Base-by-base conservation (phyloP, 2,329 filamentous ascomycete genomes). In the Colletotrichum neosansevieriae region DNA sequence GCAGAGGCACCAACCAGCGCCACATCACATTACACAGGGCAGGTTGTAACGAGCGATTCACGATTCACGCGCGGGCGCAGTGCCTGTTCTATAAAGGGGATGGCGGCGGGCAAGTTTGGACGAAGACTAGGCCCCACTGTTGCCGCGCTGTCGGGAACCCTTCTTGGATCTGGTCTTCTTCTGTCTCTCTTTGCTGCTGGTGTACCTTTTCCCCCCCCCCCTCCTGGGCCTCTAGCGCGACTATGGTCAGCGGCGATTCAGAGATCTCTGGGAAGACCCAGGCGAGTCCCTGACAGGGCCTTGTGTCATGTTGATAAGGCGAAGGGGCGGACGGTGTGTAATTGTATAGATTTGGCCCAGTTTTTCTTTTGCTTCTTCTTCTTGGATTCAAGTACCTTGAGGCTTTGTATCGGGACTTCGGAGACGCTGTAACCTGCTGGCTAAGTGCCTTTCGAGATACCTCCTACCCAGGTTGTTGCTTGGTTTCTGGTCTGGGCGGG, bases 91-190 rank as follows among this genome's bases (percentile, higher is more conserved):
- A n/a, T 29, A 11, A 38, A 34, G 42, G 17, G 15, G 19, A 45
- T 21, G 32, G 42, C 21, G 42, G 62, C 12, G 44, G 60, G 65
- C 60, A 68, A 59, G 59, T 67, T 67, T 67, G 64, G 64, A 64
- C 59, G 60, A 68, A 64, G 53, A 45, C 13, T 11, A 15, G 32
- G 60, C 60, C 60, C 65, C 65, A 68, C 65, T 60, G 53, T 68
- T 68, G 65, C 65, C 65, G 60, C 47, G 65, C 60, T 68, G 65
- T 59, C 65, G 65, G 65, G 53, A 64, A 17, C 38, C 57, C 21
- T 53, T 64, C 38, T 64, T 57, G 59, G 3, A 21, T 54, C 50
- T 54, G 24, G 45, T 57, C 24, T 44, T 44, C 50, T 40, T 36
- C 56, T 38, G n/a, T 24, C 19, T 19, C 38, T 44, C 17, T 45